Evolutionary conservation across 2,329 filamentous ascomycete genomes (phyloP), one percentile per base, ranked within the genome.

Genomic region (Fusarium pseudograminearum): DNA sequence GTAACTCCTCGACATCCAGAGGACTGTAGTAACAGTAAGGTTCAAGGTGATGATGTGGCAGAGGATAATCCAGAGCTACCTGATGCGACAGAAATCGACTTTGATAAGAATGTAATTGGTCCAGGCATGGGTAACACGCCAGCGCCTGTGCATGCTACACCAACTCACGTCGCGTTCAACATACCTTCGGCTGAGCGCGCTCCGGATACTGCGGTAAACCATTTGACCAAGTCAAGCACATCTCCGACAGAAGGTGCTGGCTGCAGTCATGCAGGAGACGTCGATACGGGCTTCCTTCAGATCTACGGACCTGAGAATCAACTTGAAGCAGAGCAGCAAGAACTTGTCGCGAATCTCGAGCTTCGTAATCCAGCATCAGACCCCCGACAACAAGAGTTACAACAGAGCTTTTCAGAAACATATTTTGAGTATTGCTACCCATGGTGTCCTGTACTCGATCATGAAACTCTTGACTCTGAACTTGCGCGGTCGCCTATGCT

Each of bases 351-450:
- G 1, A 74, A 61, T 18, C 57, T 78, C 9, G 74, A 74, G 10
- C 68, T 69, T 5, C 71, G 71, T 12, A 57, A 69, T 16, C 58
- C 61, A 16, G 50, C 64, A 4, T 68, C 74, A 0, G 70, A 69
- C 5, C 61, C 70, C 4, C 45, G 56, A 1, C 70, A 73, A 9
- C 65, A 66, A 8, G 70, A 77, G 9, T 73, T 82, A 0, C 78
- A 79, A 44, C 77, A 82, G 46, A 81, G 77, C 30, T 83, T 82
- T 58, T 74, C 76, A 5, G 81, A 83, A 34, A 83, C 81, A 0
- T 83, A 83, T 33, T 79, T 76, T 31, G 78, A 82, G 50, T 82
- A 81, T 57, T 81, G 79, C 53, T 81, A 82, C 42, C 60, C 80
- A 2, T 83, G 80, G 80, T 83, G 80, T 60, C 81, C 81, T 3